Base-by-base conservation (phyloP, 2,329 filamentous ascomycete species). In the Microthyrium microscopicum region DNA sequence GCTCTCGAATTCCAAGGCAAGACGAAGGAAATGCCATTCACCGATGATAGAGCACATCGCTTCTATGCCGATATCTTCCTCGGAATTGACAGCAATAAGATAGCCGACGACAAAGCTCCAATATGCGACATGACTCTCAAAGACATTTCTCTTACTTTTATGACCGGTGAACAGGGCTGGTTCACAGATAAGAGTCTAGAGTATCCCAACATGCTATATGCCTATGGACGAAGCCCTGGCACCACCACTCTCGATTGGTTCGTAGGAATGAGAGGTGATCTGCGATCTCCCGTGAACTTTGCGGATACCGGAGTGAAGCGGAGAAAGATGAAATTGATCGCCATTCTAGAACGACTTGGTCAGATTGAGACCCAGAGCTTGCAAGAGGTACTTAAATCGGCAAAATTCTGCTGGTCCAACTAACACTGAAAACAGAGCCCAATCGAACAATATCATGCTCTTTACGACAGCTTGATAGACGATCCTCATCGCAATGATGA, bases 201-300 rank as follows among this genome's bases (percentile, higher is more conserved):
- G 47, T 76, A 82, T 45, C 78, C 78, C 4, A 80, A 74, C 48
- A 72, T 73, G 51, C 64, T 71, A 1, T 79, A 77, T 48, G 68
- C 65, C 41, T 77, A 71, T 50, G 78, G 78, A 9, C 58, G 60
- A 31, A 61, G 68, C 16, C 70, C 76, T 0, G 78, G 78, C 5
- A 83, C 77, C 1, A 68, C 78, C 33, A 81, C 77, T 0, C 56
- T 84, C 32, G 81, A 78, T 43, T 68, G 73, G 40, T 82, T 75
- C 68, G 67, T 69, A 9, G 63, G 66, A 35, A 60, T 68, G 40
- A 68, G 65, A 13, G 74, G 73, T 36, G 61, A 54, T 20, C 49
- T 66, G 4, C 67, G 69, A 15, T 66, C 70, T 2, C 49, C 59
- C 2, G 68, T 74, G 29, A 61, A 66, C 5, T 60, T 77, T 34